Conservation (phyloP, 306 rosid species). For the Betula pendula region DNA sequence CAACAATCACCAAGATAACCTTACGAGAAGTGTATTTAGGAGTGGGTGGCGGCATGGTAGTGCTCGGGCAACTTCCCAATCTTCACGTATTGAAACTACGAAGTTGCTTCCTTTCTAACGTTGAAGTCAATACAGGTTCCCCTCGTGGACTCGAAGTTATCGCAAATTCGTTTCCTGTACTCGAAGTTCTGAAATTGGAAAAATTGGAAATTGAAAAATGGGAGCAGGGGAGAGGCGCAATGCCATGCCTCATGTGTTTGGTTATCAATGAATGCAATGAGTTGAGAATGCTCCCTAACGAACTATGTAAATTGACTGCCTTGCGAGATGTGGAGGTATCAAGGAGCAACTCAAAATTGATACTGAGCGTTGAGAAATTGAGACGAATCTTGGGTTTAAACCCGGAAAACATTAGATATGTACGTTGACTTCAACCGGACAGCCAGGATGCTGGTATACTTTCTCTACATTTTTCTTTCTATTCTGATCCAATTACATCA, state of each 20-base stretch:
- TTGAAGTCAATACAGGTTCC: too few species aligned
- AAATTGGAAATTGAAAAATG: not conserved
- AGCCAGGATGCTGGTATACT: too few species aligned
- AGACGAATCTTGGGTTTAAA: not conserved
- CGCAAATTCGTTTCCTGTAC: not conserved
- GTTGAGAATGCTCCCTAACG: not conserved
- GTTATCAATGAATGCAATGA: not conserved
- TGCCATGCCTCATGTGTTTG: not conserved
- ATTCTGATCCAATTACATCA: too few species aligned
- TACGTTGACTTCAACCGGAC: too few species aligned
- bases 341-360: not conserved
- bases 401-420: too few species aligned
- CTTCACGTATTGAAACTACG: not conserved
- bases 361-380: not conserved
- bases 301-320: not conserved
- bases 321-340: not conserved
- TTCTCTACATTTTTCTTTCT: too few species aligned
- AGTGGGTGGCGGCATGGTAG: not conserved
- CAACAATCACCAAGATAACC: conserved; percentile 14
- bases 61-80: not conserved
- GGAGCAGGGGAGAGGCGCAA: not conserved
- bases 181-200: not conserved
- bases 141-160: too few species aligned
- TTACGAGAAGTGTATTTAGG: not conserved
- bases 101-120: not conserved